Conservation (phyloP, 306 rosid species). For the Mucuna pruriens region DNA sequence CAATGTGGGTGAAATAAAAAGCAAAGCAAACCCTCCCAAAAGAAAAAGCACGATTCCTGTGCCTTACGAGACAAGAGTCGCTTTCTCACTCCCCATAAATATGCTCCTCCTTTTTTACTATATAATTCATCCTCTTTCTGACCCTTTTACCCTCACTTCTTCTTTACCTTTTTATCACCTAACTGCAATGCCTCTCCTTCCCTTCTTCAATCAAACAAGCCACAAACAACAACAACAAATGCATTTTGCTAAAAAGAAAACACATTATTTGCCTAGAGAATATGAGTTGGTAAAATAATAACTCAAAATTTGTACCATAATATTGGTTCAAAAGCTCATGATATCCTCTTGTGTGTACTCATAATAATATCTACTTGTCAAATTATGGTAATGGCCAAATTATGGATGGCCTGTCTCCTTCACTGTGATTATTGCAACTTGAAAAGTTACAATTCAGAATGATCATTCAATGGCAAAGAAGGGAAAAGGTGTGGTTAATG, state of each 20-base stretch:
- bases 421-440: conserved; percentile 38
- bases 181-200: not conserved
- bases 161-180: not conserved
- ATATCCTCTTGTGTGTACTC: not conserved
- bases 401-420: conserved; percentile 16
- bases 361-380: not conserved
- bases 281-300: conserved; percentile 5
- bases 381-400: conserved; percentile 27
- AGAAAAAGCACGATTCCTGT: conserved; percentile 52
- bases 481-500: conserved; percentile 15
- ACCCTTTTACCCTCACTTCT: conserved; percentile 33
- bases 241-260: conserved; percentile 13
- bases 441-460: conserved; percentile 34
- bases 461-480: conserved; percentile 25
- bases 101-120: conserved; percentile 30
- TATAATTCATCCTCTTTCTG: not conserved
- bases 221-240: not conserved
- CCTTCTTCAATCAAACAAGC: not conserved
- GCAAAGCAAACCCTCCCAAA: conserved; percentile 52
- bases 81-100: conserved; percentile 49
- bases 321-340: conserved; percentile 26
- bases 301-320: not conserved
- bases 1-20: conserved; percentile 42
- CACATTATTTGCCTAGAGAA: not conserved
- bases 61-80: conserved; percentile 39